A percentile compares a stretch with the other conserved stretches of the same genome.
phyloP scores from a whole-genome alignment of 192 early-diverging fungal species.

The Linnemannia exigua region DNA sequence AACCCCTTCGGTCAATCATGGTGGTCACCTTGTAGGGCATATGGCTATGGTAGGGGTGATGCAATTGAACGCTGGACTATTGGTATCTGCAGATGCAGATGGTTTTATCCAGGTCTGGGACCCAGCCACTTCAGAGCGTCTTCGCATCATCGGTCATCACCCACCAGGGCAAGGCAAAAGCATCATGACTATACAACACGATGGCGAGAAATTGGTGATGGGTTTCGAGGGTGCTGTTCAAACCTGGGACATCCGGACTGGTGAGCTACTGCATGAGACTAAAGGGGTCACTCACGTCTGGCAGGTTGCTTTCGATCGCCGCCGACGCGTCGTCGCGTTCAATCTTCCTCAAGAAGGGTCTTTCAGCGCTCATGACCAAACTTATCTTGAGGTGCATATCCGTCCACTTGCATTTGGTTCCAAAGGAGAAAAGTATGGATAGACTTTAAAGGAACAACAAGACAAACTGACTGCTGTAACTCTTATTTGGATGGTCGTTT shows the following conservation, averaged over 20 bases:
- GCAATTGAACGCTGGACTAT: not conserved
- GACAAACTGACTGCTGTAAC: too few relatives aligned
- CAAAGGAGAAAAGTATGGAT: too few relatives aligned
- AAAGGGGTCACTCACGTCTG: not conserved
- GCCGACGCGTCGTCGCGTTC: not conserved
- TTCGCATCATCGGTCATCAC: slow-evolving; percentile 63
- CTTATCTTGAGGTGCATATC: not conserved
- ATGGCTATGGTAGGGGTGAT: not conserved
- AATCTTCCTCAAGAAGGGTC: too few relatives aligned
- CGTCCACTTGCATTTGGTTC: too few relatives aligned
- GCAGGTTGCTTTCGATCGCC: not conserved
- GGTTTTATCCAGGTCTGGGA: not conserved
- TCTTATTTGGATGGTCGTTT: too few relatives aligned
- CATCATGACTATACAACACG: slow-evolving; percentile 95
- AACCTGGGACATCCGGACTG: slow-evolving; percentile 91
- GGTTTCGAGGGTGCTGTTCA: slow-evolving; percentile 87
- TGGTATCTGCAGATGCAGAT: not conserved
- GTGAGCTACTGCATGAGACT: slow-evolving; percentile 83
- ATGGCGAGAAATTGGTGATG: slow-evolving; percentile 86
- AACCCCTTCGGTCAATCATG: too few relatives aligned
- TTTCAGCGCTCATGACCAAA: too few relatives aligned
- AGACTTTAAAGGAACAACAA: too few relatives aligned
- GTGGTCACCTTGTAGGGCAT: not conserved
- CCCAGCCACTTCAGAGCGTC: slow-evolving; percentile 31
- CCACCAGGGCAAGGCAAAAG: slow-evolving; percentile 72